phyloP scores from a whole-genome alignment of 306 rosid species.

The Malus fusca region DNA sequence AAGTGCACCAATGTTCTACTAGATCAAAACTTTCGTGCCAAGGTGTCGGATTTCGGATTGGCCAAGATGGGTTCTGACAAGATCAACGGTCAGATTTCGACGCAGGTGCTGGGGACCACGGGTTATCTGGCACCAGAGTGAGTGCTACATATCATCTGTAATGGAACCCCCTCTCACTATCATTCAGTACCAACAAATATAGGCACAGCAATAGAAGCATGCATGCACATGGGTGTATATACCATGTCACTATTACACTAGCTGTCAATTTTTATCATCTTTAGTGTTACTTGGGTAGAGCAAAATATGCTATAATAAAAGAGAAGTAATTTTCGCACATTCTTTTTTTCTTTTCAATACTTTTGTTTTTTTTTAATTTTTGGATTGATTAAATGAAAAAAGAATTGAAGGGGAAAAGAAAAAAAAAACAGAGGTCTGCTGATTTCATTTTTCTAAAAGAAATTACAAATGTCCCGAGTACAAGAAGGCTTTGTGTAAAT shows the following conservation, averaged over 20 bases:
- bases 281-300: not conserved
- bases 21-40: conserved; percentile 75
- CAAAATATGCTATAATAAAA: not conserved
- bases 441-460: too few relatives aligned
- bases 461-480: not conserved
- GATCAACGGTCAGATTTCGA: conserved; percentile 77
- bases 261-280: conserved; percentile 28
- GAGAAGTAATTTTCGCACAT: too few relatives aligned
- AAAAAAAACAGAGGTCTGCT: too few relatives aligned
- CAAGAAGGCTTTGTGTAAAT: not conserved
- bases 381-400: too few relatives aligned
- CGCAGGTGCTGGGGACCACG: conserved; percentile 85
- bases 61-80: conserved; percentile 86
- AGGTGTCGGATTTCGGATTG: conserved; percentile 78
- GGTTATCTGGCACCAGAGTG: conserved; percentile 99
- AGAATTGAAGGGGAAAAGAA: too few relatives aligned
- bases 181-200: conserved; percentile 5
- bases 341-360: too few relatives aligned
- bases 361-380: too few relatives aligned
- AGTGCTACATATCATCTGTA: conserved; percentile 33
- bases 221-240: conserved; percentile 38
- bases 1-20: conserved; percentile 63
- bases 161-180: conserved; percentile 20
- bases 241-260: conserved; percentile 33
- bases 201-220: conserved; percentile 26